Base-by-base conservation (phyloP, 768 basidiomycete genomes). In the Russula virescens region DNA sequence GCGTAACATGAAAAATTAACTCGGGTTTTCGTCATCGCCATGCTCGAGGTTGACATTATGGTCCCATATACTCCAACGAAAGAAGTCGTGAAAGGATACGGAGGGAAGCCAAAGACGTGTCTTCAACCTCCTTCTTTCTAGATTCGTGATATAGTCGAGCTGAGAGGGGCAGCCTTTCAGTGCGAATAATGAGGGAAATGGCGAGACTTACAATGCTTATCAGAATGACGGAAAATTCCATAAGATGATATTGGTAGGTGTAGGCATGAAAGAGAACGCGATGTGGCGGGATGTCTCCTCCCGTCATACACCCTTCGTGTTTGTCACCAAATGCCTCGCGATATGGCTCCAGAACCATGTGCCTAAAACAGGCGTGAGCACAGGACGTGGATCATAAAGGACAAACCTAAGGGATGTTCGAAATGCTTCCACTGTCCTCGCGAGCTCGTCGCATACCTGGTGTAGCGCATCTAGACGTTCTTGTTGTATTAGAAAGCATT, bases 211-310 rank as follows among this genome's bases (percentile, higher is more conserved):
- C 80, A 61, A 75, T 54, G 8, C 72, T 72, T n/a, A 70, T 65
- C 5, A 79, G 59, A 13, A 69, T 63, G 10, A 63, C 60, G 3
- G 74, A 69, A 63, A 81, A 78, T 14, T 70, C 72, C 69, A 79
- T 76, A 54, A 78, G 66, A 61, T 81, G 81, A 58, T 76, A 80
- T 63, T 91, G 87, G 70, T 88, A 90, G 31, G 88, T 81, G 67
- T 86, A 91, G 54, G 85, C 87, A 60, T 88, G 76, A 67, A 91
- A 91, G 9, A 91, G 75, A 69, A 85, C 83, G 45, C 84, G 81
- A 72, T 90, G 88, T 0, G 84, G 81, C 0, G 82, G 83, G 14
- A 78, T 73, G 8, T 81, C 79, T n/a, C 72, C 72, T 3, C 64
- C 68, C 1, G 65, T 67, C 16, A 66, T 62, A 56, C 58, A 63